phyloP scores from a whole-genome alignment of 148 eudicot genomes.

The Camellia sinensis region DNA sequence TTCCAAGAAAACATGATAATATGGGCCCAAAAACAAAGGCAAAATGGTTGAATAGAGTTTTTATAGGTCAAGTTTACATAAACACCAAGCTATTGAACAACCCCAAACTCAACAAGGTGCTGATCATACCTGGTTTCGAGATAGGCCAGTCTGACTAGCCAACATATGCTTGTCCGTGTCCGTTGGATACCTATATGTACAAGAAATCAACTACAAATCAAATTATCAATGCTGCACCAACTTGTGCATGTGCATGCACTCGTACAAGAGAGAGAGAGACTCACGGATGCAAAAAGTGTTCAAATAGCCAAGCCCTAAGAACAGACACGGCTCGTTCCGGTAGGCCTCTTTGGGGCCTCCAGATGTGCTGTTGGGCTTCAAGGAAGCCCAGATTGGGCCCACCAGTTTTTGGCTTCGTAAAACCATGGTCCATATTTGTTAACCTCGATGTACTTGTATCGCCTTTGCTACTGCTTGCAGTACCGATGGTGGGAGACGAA shows the following conservation, averaged over 20 bases:
- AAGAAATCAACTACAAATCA: background rate
- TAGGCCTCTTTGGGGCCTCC: conserved; percentile 59
- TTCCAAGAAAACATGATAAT: too few relatives aligned
- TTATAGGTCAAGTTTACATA: background rate
- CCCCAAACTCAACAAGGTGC: background rate
- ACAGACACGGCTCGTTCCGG: conserved; percentile 44
- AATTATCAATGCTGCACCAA: too few relatives aligned
- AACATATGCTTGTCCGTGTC: conserved; percentile 48
- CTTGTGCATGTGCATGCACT: background rate
- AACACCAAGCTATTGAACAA: background rate
- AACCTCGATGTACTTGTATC: conserved; percentile 23
- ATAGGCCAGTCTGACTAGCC: conserved; percentile 46
- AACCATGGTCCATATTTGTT: conserved; percentile 26
- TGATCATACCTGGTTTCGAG: conserved; percentile 42
- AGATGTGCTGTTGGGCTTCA: conserved; percentile 32
- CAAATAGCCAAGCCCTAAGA: conserved; percentile 57
- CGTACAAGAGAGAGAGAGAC: conserved; percentile 6
- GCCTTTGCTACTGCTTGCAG: conserved; percentile 29
- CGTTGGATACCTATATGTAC: conserved; percentile 40
- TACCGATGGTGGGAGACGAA: conserved; percentile 23
- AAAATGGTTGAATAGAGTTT: too few relatives aligned
- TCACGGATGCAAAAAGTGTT: conserved; percentile 57
- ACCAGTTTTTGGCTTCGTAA: conserved; percentile 23
- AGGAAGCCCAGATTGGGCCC: conserved; percentile 22
- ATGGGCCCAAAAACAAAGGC: too few relatives aligned